Conservation (phyloP, 495 filamentous ascomycete genomes). For the Neurospora sp. region DNA sequence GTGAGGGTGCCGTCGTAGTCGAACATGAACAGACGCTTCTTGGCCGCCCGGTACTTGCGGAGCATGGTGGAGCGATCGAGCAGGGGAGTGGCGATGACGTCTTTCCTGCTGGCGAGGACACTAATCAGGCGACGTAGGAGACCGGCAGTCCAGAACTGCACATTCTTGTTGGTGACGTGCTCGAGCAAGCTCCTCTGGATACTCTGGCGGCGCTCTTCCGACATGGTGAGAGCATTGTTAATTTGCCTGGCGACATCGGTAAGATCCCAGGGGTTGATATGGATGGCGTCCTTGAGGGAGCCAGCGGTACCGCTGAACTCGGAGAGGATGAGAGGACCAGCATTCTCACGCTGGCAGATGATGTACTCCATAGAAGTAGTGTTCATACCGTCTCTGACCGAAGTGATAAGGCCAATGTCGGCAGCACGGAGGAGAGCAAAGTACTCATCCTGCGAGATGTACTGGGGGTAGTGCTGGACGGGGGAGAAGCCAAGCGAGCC, state of each 20-base stretch:
- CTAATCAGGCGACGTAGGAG: constrained; percentile 66
- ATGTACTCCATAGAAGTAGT: constrained; percentile 91
- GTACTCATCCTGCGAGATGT: constrained; percentile 77
- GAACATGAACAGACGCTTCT: constrained; percentile 84
- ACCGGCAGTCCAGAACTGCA: constrained; percentile 70
- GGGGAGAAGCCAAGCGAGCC: constrained; percentile 78
- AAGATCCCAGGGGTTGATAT: constrained; percentile 91
- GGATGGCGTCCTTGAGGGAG: constrained; percentile 71
- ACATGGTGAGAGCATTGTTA: constrained; percentile 66
- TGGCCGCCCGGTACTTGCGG: constrained; percentile 57
- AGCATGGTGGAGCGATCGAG: constrained; percentile 64
- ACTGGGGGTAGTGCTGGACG: constrained; percentile 87
- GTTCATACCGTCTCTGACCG: constrained; percentile 92
- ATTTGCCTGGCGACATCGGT: constrained; percentile 71
- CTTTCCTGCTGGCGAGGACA: constrained; percentile 66
- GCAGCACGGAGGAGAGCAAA: constrained; percentile 80
- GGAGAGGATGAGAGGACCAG: constrained; percentile 81
- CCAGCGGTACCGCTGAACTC: constrained; percentile 93
- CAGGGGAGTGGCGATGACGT: constrained; percentile 65
- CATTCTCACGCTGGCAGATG: constrained; percentile 73
- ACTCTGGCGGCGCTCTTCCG: constrained; percentile 44
- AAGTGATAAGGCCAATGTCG: constrained; percentile 84
- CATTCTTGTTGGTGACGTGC: constrained; percentile 73
- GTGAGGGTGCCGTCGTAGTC: constrained; percentile 99
- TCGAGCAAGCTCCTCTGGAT: constrained; percentile 59